A percentile compares a stretch with the other conserved stretches of the same genome.
Conservation (phyloP, 228 moss, liverwort and hornwort genomes). For the Sphagnum fallax region DNA sequence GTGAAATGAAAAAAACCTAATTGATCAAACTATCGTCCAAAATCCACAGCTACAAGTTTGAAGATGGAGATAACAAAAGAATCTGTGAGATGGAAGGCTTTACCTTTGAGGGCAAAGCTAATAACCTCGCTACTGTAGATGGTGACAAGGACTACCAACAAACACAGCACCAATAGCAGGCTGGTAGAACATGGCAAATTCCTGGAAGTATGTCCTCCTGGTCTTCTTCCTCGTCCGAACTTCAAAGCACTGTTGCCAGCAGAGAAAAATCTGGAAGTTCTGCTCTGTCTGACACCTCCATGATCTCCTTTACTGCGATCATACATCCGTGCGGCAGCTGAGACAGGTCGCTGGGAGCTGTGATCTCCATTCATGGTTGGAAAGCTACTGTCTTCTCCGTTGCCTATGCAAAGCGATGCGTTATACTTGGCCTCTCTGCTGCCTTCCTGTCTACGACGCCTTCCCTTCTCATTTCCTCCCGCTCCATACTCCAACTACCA, state of each 20-base stretch:
- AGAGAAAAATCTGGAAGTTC: slow-evolving; percentile 12
- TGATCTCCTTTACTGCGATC: slow-evolving; percentile 54
- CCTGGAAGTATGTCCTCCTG: slow-evolving; percentile 29
- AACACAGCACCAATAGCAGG: slow-evolving; percentile 31
- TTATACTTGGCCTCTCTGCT: background rate
- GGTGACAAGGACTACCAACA: slow-evolving; percentile 41
- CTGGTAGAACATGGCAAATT: slow-evolving; percentile 33
- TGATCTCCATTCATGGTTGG: slow-evolving; percentile 54
- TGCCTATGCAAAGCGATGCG: slow-evolving; percentile 86
- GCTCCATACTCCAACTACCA: no score
- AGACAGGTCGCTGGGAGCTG: slow-evolving; percentile 22
- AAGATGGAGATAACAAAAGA: no score
- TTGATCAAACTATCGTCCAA: no score
- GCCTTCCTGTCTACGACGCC: no score
- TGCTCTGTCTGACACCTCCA: slow-evolving; percentile 21
- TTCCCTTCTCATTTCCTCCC: no score
- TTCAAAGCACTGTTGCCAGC: slow-evolving; percentile 10
- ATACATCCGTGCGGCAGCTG: slow-evolving; percentile 48
- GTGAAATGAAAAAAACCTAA: no score
- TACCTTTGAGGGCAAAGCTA: slow-evolving; percentile 4
- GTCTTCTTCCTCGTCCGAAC: slow-evolving; percentile 49
- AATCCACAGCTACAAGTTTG: no score
- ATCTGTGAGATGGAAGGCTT: no score
- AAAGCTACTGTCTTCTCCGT: slow-evolving; percentile 49
- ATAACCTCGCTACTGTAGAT: slow-evolving; percentile 38